A percentile compares a stretch with the other conserved stretches of the same genome.
Evolutionary conservation across 2,329 filamentous ascomycete genomes (phyloP).

Genomic region (Aspergillus quadrilineatus): DNA sequence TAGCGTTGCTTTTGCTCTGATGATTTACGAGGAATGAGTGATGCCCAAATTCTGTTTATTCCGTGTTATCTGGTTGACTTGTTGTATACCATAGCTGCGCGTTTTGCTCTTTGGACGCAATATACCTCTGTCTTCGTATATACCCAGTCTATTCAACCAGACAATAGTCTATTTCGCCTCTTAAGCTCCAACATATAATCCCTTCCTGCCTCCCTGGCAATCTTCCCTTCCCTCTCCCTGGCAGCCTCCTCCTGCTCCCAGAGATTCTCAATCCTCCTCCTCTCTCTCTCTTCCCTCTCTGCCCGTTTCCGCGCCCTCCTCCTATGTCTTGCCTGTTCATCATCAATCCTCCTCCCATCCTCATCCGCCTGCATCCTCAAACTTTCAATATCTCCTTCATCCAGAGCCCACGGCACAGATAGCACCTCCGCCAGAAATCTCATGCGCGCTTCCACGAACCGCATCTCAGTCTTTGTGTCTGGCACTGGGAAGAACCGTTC

Average conservation of each 20-base stretch:
- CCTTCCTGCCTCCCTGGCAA: conserved; percentile 32
- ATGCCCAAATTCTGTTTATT: conserved; percentile 7
- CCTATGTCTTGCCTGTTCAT: conserved; percentile 36
- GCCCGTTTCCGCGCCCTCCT: conserved; percentile 25
- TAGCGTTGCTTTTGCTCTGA: conserved; percentile 3
- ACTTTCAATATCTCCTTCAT: conserved; percentile 41
- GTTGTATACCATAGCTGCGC: not conserved
- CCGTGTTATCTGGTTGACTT: not conserved
- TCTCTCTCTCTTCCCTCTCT: conserved; percentile 41
- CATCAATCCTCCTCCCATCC: conserved; percentile 39
- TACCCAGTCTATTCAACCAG: not conserved
- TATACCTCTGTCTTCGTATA: not conserved
- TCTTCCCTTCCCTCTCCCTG: conserved; percentile 34
- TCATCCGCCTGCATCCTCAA: conserved; percentile 44
- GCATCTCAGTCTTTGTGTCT: conserved; percentile 56
- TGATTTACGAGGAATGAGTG: conserved; percentile 11
- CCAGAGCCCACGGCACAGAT: conserved; percentile 54
- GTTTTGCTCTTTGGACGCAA: not conserved
- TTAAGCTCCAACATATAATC: conserved; percentile 25
- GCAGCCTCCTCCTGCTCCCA: conserved; percentile 44
- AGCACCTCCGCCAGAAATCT: conserved; percentile 53
- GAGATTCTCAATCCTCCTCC: conserved; percentile 31
- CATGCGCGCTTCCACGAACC: conserved; percentile 53
- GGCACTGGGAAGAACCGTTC: conserved; percentile 52
- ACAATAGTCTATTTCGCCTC: conserved; percentile 7